Percentiles rank a stretch among this genome's conserved stretches.
Evolutionary conservation across 1,139 yeast species (phyloP).

Genomic region (Suhomyces choctaworum): DNA sequence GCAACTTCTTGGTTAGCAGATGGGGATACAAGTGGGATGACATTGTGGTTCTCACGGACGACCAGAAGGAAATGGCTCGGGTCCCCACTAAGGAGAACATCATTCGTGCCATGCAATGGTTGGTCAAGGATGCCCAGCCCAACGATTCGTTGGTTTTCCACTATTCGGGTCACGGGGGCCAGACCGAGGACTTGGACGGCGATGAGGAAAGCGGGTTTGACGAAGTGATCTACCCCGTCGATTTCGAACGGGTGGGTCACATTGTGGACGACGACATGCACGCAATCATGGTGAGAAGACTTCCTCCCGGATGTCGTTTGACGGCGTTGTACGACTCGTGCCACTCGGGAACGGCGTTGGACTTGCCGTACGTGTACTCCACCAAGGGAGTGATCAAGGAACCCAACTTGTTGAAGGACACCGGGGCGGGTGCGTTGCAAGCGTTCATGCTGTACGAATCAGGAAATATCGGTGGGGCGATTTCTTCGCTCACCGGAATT

Average conservation of each 20-base stretch:
- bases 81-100: slow-evolving; percentile 80
- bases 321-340: slow-evolving; percentile 92
- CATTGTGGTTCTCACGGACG: slow-evolving; percentile 83
- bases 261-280: slow-evolving; percentile 86
- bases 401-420: slow-evolving; percentile 83
- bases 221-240: slow-evolving; percentile 90
- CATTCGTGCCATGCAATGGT: slow-evolving; percentile 87
- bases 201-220: slow-evolving; percentile 92
- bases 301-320: slow-evolving; percentile 80
- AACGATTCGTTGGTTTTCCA: slow-evolving; percentile 85
- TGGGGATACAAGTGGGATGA: slow-evolving; percentile 76
- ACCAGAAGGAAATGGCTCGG: slow-evolving; percentile 59
- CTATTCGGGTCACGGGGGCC: slow-evolving; percentile 94
- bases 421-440: slow-evolving; percentile 71
- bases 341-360: slow-evolving; percentile 90
- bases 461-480: slow-evolving; percentile 63
- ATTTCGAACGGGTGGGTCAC: slow-evolving; percentile 71
- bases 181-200: slow-evolving; percentile 74
- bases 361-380: slow-evolving; percentile 84
- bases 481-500: slow-evolving; percentile 45
- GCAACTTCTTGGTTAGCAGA: slow-evolving; percentile 50
- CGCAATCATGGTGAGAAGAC: slow-evolving; percentile 71
- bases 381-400: slow-evolving; percentile 91
- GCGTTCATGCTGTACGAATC: slow-evolving; percentile 73
- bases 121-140: slow-evolving; percentile 79